Evolutionary conservation across 1,139 yeast genomes (phyloP), one percentile per base, ranked within the genome.

Genomic region (Magnusiomyces sp.): DNA sequence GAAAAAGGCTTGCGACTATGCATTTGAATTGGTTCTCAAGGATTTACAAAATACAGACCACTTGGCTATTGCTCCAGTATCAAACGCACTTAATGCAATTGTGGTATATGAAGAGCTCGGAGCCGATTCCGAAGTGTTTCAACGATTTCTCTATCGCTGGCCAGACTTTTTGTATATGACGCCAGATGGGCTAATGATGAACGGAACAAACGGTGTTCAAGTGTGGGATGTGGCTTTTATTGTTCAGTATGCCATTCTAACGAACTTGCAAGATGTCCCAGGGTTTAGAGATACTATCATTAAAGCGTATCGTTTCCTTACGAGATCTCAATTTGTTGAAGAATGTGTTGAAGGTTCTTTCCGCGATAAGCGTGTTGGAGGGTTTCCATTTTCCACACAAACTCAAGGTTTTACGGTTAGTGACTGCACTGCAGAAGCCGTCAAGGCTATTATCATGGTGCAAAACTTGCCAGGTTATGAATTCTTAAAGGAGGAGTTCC

Each of bases 181-280:
- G 0, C 84, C 92, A 0, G 86, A 83, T 62, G 99, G 99, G 2
- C 76, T 92, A 81, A 80, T 92, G 3, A 84, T 87, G 51, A 87
- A 86, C 86, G 99, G 99, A 9, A 94, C 99, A 0, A 94, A 94
- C 66, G 99, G 99, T 31, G 89, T 88, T 0, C 99, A 94, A 66
- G 90, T 85, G 1, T 94, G 99, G 98, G 99, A 94, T 66, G 83
- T 83, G 19, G 90, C 97, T 0, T 92, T 94, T 67, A 83, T 86
- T 58, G 72, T 92, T 32, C 98, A 94, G 62, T 88, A 88, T 61
- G 76, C 80, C 55, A 81, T 87, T 53, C 72, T 78, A 62, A 86
- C 95, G 0, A 96, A 95, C 0, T 67, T 92, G 33, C 92, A 86
- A 1, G 83, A 81, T 39, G 62, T 74, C 40, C 83, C 86, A 0